Base-by-base conservation (phyloP, 352 stramenopile species). In the Pythium phragmitis region DNA sequence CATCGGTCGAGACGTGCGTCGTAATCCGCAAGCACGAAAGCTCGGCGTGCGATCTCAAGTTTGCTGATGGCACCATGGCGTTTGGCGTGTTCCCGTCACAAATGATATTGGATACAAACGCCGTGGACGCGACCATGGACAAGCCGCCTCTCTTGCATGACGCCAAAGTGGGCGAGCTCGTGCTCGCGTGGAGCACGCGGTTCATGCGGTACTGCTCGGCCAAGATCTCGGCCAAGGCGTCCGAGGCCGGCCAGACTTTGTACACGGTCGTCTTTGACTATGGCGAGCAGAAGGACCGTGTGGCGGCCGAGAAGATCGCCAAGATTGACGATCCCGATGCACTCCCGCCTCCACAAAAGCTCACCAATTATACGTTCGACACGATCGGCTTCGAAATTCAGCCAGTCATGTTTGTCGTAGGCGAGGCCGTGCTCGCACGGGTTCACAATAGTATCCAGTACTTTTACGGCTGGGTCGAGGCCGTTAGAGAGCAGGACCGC, bases 361-460 rank as follows among this genome's bases (percentile, higher is more conserved):
- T 92, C 42, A 92, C 80, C 3, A 92, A 92, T 50, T 89, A 85
- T 64, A 87, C 75, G 52, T 87, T 92, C 53, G 81, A 92, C 62
- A 79, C 81, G 6, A 88, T 89, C 58, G 83, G 83, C 7, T 90
- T 89, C 60, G 83, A 92, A 70, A 72, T 92, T 26, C 74, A 69
- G 21, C 69, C 74, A 8, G 71, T 84, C 19, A 67, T 14, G 37
- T 92, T 90, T 43, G 61, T 57, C 0, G 68, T 88, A 8, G 81
- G 83, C 2, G 83, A 92, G 48, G 70, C 67, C 8, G 77, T 92
- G 34, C 83, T 89, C 68, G 79, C 77, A 37, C 77, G 78, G 8
- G 77, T 87, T 4, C 69, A 85, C 45, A 76, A 76, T 28, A 85
- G 74, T 37, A 65, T 74, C 23, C 68, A 76, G 49, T 92, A 92